Evolutionary conservation across 2,329 filamentous ascomycete species (phyloP), one percentile per base, ranked within the genome.

Genomic region (Pseudopithomyces chartarum): DNA sequence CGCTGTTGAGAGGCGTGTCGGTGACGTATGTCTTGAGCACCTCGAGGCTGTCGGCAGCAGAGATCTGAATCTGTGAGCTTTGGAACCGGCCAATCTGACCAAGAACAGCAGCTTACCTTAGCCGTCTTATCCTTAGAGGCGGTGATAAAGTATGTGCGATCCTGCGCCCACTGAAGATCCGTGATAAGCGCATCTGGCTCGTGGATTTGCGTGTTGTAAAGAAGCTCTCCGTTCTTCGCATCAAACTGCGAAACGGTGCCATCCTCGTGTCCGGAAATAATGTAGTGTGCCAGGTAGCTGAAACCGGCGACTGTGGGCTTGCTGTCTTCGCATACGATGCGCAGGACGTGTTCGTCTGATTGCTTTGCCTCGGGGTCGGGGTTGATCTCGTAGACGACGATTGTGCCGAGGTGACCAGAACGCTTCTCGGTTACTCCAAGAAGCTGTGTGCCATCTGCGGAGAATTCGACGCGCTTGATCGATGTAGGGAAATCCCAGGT

Each of bases 91-190:
- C 20, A 20, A 23, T 29, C 47, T n/a, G 2, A 29, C 10, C 29
- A 56, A 33, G 12, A 20, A 34, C n/a, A 46, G 34, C 12, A 17
- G 44, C 77, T 34, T 82, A 91, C 89, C 85, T 96, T 97, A 65
- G 95, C 90, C 45, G 90, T 90, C 86, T 99, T 99, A 85, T 99
- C 95, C 84, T 97, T 98, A 74, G 90, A 95, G 56, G 95, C 90
- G 57, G 95, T 99, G 82, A 99, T 95, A 83, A 98, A 98, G 82
- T 97, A 97, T 71, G 93, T 96, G 69, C 94, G 87, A 83, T 99
- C 95, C 52, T 87, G 79, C 54, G 92, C 89, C 90, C 95, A 98
- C 81, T 99, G 95, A 59, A 99, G 86, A 78, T 99, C 95, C 70
- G 91, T 95, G 71, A 99, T 90, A 73, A 87, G 86, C 78, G 87